Percentiles rank a stretch among this genome's conserved stretches.
Evolutionary conservation across 768 basidiomycete genomes (phyloP).

Genomic region (Leucocoprinus birnbaumii): DNA sequence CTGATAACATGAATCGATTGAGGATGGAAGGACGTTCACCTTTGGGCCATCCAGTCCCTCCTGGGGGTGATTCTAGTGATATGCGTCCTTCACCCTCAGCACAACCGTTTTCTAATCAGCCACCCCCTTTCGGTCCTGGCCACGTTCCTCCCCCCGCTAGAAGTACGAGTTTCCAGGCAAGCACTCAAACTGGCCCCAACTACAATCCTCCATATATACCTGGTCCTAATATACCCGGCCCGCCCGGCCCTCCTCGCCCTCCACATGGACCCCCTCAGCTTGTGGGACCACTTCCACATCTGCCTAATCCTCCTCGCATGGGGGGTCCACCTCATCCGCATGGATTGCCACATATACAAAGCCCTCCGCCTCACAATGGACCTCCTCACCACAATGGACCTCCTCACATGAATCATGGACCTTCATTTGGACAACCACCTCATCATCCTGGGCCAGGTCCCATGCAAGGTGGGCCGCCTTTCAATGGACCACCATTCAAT

Average conservation of each 20-base stretch:
- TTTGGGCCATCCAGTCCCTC: constrained; percentile 2
- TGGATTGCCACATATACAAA: neutral
- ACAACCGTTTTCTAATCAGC: constrained; percentile 28
- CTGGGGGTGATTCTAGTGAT: constrained; percentile 12
- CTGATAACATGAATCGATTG: constrained; percentile 9
- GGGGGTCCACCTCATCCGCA: neutral
- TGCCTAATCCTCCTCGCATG: neutral
- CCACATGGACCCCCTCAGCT: neutral
- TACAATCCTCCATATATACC: constrained; percentile 20
- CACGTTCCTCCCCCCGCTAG: constrained; percentile 35
- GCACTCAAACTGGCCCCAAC: constrained; percentile 22
- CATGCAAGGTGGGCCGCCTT: neutral
- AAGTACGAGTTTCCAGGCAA: constrained; percentile 30
- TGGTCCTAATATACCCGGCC: neutral
- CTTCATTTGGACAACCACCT: neutral
- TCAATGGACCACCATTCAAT: constrained; percentile 7
- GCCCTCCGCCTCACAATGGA: constrained; percentile 7
- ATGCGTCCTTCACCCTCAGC: constrained; percentile 25
- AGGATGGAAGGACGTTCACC: constrained; percentile 10
- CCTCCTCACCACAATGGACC: constrained; percentile 10
- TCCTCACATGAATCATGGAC: neutral
- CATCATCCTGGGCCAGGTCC: neutral
- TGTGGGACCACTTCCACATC: neutral
- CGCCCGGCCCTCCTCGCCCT: neutral
- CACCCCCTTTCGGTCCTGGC: constrained; percentile 29